phyloP scores from a whole-genome alignment of 371 early-diverging fungal genomes.

The Mortierella sp. region DNA sequence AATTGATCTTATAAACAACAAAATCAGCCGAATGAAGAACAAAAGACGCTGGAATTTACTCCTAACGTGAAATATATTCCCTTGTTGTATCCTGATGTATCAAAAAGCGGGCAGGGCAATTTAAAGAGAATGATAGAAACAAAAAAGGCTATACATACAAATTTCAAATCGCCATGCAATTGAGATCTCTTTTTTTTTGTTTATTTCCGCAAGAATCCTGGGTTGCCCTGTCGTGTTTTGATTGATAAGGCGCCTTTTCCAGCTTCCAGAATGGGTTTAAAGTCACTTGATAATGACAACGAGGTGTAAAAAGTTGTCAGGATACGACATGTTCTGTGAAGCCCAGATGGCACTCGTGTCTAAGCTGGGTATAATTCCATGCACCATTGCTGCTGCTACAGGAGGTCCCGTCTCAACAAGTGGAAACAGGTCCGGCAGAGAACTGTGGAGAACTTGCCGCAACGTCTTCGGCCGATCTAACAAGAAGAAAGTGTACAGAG shows the following conservation, averaged over 20 bases:
- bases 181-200: neutral
- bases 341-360: slow-evolving; percentile 76
- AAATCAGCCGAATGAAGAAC: neutral
- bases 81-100: no score
- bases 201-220: neutral
- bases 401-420: slow-evolving; percentile 42
- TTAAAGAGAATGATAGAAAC: neutral
- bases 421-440: slow-evolving; percentile 48
- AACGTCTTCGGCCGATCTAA: slow-evolving; percentile 41
- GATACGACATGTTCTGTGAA: slow-evolving; percentile 71
- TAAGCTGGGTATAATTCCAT: slow-evolving; percentile 67
- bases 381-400: slow-evolving; percentile 58
- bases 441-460: slow-evolving; percentile 35
- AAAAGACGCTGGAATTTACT: no score
- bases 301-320: slow-evolving; percentile 82
- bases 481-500: neutral
- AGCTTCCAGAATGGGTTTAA: no score
- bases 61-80: no score
- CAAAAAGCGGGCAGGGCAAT: no score
- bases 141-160: neutral
- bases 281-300: slow-evolving; percentile 60
- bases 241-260: no score
- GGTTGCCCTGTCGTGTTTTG: no score
- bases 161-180: no score
- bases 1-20: slow-evolving; percentile 29